Conservation (phyloP, 75 land plant genomes). For the Adiantum capillusveneris region DNA sequence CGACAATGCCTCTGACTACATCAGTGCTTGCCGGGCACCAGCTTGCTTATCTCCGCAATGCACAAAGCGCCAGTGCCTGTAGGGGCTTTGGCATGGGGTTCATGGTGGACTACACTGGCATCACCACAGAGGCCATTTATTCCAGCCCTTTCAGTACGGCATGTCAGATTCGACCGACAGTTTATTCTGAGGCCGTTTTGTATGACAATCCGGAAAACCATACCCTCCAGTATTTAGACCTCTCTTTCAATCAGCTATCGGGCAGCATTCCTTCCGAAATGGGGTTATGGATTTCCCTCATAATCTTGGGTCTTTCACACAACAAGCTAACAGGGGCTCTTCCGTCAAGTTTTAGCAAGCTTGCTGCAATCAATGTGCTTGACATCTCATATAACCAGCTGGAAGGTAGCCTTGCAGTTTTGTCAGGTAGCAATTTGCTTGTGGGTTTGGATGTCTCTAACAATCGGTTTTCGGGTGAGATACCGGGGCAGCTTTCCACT, state of each 20-base stretch:
- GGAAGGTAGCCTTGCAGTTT: not conserved
- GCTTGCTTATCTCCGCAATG: too few relatives aligned
- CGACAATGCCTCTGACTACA: too few relatives aligned
- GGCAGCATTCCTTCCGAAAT: slow-evolving; percentile 4
- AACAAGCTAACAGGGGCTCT: slow-evolving; percentile 5
- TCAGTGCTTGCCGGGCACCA: too few relatives aligned
- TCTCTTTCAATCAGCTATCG: slow-evolving; percentile 4
- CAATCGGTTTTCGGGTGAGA: slow-evolving; percentile 10
- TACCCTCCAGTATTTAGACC: not conserved
- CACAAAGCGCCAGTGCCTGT: too few relatives aligned
- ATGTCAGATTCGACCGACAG: too few relatives aligned
- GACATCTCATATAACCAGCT: slow-evolving; percentile 12
- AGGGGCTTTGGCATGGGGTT: too few relatives aligned
- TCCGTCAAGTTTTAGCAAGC: not conserved
- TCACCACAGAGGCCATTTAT: too few relatives aligned
- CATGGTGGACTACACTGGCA: too few relatives aligned
- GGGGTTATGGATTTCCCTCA: not conserved
- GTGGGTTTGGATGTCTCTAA: slow-evolving; percentile 9
- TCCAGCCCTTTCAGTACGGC: too few relatives aligned
- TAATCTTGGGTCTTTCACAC: slow-evolving; percentile 1
- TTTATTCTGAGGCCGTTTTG: too few relatives aligned
- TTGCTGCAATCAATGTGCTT: not conserved
- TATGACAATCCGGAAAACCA: too few relatives aligned
- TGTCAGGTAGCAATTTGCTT: not conserved
- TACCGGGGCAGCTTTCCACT: slow-evolving; percentile 32